Evolutionary conservation across 345 rosid species (phyloP), one percentile per base, ranked within the genome.

Genomic region (Populus simonii): DNA sequence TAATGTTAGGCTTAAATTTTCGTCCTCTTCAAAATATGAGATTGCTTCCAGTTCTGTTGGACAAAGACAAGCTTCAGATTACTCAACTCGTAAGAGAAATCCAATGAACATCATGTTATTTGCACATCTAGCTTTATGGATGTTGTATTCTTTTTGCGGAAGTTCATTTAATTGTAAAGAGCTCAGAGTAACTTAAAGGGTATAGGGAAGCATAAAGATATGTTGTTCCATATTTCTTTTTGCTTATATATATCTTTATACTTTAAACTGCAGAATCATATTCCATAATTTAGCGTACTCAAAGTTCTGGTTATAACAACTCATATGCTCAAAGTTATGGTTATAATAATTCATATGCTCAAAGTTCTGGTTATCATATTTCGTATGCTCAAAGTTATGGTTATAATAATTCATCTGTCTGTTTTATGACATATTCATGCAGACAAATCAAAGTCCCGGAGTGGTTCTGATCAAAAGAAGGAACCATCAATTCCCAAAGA

Each of bases 371-470:
- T 4, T 57, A 10, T n/a, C n/a, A 23, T 11, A 41, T 9, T 8
- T 41, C 12, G 1, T 41, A n/a, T 59, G 63, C 63, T 59, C 5
- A 25, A 57, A 59, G 29, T n/a, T 23, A 12, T 59, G 63, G 62
- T 12, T n/a, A 23, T 23, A 59, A 10, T 27, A 59, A 59, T 27
- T 57, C 9, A 59, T 45, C 45, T 29, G 1, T n/a, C 51, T 47
- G 23, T 71, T 63, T 31, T 62, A n/a, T 77, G 33, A 57, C 38
- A 77, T 76, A 23, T 51, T 74, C 71, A 27, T 79, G 72, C 73
- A 93, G 99, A 93, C 62, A 93, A 93, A 88, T 88, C 94, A 66
- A 95, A 90, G 87, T 87, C 93, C 69, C 85, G 87, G 75, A 83
- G 84, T 83, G 89, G 81, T 76, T 78, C 90, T 12, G 96, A 93